Evolutionary conservation across 1,139 yeast species (phyloP).

Genomic region (Hyphopichia khmerensis): DNA sequence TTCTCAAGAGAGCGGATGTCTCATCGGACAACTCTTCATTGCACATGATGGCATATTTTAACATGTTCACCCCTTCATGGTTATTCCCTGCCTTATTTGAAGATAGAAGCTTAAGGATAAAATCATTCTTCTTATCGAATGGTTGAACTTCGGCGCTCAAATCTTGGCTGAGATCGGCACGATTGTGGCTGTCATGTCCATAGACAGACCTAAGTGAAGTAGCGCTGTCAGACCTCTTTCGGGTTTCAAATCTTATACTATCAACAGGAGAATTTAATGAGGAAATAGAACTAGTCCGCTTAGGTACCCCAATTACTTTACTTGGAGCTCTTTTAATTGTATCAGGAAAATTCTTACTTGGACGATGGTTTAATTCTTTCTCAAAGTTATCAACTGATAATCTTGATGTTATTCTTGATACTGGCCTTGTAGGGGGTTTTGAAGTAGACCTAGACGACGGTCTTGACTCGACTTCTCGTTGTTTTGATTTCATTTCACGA

Average conservation of each 20-base stretch:
- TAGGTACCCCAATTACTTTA: conserved; percentile 6
- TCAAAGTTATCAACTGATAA: neutral
- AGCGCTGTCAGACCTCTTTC: neutral
- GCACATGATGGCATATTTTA: conserved; percentile 39
- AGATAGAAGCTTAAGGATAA: conserved; percentile 34
- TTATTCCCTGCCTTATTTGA: conserved; percentile 27
- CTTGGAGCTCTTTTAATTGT: conserved; percentile 2
- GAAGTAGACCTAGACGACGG: conserved; percentile 8
- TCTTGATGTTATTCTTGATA: conserved; percentile 16
- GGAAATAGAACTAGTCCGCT: conserved; percentile 5
- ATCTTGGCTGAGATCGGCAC: neutral
- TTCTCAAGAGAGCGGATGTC: conserved; percentile 19
- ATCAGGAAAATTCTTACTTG: conserved; percentile 4
- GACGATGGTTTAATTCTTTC: neutral
- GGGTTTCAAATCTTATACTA: neutral
- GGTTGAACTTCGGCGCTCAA: neutral
- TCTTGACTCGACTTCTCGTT: conserved; percentile 11
- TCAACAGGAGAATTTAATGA: neutral
- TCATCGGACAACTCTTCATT: conserved; percentile 34
- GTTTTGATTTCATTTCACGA: conserved; percentile 27
- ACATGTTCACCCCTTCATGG: conserved; percentile 36
- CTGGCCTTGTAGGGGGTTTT: conserved; percentile 14
- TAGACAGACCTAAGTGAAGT: neutral
- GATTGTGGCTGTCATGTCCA: neutral
- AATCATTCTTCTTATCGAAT: conserved; percentile 31